Percentiles rank a stretch among this genome's conserved stretches.
These are phyloP conservation scores for Saitozyma podzolica DNA, from an alignment of 768 basidiomycete genomes.

Conservation along the genomic window DNA sequence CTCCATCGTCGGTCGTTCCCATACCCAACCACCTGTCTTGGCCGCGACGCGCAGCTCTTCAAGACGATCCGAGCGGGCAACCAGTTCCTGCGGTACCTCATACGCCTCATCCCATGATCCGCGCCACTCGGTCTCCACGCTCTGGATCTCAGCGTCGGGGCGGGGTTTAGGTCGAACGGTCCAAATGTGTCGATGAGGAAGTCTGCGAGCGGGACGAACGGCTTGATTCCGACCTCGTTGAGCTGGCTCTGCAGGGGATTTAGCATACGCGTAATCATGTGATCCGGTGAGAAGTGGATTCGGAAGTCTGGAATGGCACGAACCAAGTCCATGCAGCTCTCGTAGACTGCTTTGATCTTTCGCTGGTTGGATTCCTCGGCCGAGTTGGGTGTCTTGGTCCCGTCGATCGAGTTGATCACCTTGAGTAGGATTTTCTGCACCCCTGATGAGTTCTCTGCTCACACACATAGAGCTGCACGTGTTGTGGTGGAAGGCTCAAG, in stretches of 20 bases:
- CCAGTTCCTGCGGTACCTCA: constrained; percentile 29
- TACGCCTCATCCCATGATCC: constrained; percentile 36
- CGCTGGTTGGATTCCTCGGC: constrained; percentile 62
- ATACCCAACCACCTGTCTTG: constrained; percentile 11
- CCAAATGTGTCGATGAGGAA: constrained; percentile 56
- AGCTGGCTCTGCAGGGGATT: constrained; percentile 56
- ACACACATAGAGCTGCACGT: too few relatives aligned
- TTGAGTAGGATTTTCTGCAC: constrained; percentile 67
- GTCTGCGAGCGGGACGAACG: constrained; percentile 68
- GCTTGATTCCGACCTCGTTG: constrained; percentile 69
- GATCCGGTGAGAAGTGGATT: not conserved
- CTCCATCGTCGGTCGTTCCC: too few relatives aligned
- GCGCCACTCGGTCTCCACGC: constrained; percentile 29
- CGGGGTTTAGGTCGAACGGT: constrained; percentile 37
- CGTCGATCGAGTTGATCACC: constrained; percentile 61
- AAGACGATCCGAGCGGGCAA: constrained; percentile 10
- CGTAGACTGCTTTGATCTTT: constrained; percentile 62
- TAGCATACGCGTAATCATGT: not conserved
- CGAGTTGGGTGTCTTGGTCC: constrained; percentile 20
- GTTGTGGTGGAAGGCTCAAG: too few relatives aligned
- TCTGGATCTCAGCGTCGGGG: constrained; percentile 19
- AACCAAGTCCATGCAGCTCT: constrained; percentile 76
- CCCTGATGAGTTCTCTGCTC: not conserved
- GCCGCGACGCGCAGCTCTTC: constrained; percentile 7
- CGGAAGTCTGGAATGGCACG: constrained; percentile 7